Evolutionary conservation across 176 grass and related monocot species (phyloP), one percentile per base, ranked within the genome.

Genomic region (Lolium rigidum): DNA sequence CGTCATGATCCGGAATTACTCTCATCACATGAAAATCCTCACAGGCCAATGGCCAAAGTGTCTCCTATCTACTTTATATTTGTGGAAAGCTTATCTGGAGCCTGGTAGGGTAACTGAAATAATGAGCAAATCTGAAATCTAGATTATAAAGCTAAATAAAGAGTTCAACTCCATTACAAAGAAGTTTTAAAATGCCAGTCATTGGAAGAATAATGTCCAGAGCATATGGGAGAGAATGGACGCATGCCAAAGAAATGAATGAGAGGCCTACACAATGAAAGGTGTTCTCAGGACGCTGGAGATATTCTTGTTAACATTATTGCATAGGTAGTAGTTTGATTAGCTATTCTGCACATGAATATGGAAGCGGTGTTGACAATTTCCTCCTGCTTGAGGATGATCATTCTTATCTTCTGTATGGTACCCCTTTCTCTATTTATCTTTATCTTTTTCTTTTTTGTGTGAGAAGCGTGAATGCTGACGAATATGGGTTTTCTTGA

Each of bases 81-180:
- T 72, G 20, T 72, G 41, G 70, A 47, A 24, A 24, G 70, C 41
- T 73, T 73, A 73, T 24, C 10, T 71, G 70, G 70, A 73, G 20
- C 41, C 24, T 73, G 20, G 43, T 48, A 48, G 1, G 41, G 70
- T 24, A n/a, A 24, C 20, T 44, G 1, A 73, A 73, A 49, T 0
- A 74, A 69, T 39, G n/a, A n/a, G n/a, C n/a, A n/a, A n/a, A 39
- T 10, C 65, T 69, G 31, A 18, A 38, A 39, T 69, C 31, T 39
- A 69, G 31, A 39, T 38, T 39, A 31, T 39, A 69, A 39, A 69
- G 31, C 65, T 69, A 69, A 69, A 39, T 69, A 69, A 69, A n/a
- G 65, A 69, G 31, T 39, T 69, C 31, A 18, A 69, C 65, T 69
- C 65, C 2, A 39, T 28, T 39, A 39, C 15, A 69, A 39, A 69